Base-by-base conservation (phyloP, 2,329 filamentous ascomycete species). In the Pseudogymnoascus sp. region DNA sequence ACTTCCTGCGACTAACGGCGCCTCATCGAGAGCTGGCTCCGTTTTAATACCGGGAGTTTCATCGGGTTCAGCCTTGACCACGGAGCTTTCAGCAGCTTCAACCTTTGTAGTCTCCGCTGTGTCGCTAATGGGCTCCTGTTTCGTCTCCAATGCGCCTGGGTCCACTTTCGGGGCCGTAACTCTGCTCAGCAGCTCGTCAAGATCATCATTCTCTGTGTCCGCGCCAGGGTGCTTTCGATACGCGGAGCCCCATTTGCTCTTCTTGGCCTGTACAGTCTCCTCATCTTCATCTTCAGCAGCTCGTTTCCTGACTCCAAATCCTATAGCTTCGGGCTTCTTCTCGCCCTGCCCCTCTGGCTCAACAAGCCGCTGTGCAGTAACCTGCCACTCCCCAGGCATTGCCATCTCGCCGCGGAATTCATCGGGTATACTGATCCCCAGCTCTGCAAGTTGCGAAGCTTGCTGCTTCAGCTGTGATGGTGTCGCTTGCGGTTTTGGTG, bases 341-440 rank as follows among this genome's bases (percentile, higher is more conserved):
- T 81, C 78, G 6, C 78, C 74, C 29, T 75, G 74, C 31, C 71
- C 72, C 27, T 73, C 72, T 5, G 77, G 75, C 31, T 76, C 72
- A n/a, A 73, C 66, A 33, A 72, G 48, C 8, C 68, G 63, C 62
- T 72, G 66, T 8, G 67, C 65, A 63, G 84, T 86, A 9, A 87
- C 83, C 0, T 91, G 85, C 93, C 93, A 99, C 61, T 96, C 90
- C 33, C 94, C 91, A 3, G 88, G 87, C 78, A 97, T 86, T 4
- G 92, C 92, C 84, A 97, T 86, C 64, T 94, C 90, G 2, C 83
- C 80, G 63, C 91, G 81, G 62, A 91, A 86, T 66, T 89, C 86
- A 48, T 90, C 86, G 0, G 94, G 94, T 61, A 97, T 84, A 55
- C 86, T 84, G 58, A 99, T 86, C 0, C 94, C 94, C 81, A 99